Percentiles rank a stretch among this genome's conserved stretches.
These are phyloP conservation scores for Sporodiniella umbellata DNA, from an alignment of 371 early-diverging fungal genomes.

Conservation along the genomic window DNA sequence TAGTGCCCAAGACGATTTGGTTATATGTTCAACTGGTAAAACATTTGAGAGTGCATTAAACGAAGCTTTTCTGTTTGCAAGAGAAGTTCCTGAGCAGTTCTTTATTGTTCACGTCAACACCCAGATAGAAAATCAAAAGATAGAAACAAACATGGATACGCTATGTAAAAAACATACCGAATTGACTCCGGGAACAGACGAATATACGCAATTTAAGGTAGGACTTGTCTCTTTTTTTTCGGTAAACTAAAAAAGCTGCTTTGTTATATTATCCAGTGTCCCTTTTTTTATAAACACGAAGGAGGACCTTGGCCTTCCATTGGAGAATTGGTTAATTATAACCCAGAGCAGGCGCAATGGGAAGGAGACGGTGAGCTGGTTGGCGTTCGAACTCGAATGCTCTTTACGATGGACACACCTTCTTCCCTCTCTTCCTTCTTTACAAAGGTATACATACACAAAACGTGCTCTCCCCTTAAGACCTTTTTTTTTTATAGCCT, in stretches of 20 bases:
- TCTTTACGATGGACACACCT: conserved; percentile 22
- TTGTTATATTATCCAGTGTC: conserved; percentile 29
- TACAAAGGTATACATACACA: not conserved
- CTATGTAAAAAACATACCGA: conserved; percentile 33
- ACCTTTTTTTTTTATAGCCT: conserved; percentile 7
- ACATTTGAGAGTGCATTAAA: conserved; percentile 20
- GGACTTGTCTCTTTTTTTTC: not conserved
- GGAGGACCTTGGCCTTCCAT: conserved; percentile 25
- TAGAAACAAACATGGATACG: conserved; percentile 31
- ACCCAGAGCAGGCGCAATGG: conserved; percentile 47
- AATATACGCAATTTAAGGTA: conserved; percentile 28
- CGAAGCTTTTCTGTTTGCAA: conserved; percentile 21
- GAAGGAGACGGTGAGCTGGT: conserved; percentile 48
- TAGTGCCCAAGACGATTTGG: conserved; percentile 3
- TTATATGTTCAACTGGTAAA: conserved; percentile 6
- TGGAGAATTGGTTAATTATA: conserved; percentile 38
- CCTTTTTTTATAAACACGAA: conserved; percentile 28
- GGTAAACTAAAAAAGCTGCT: not conserved
- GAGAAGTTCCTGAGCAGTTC: conserved; percentile 22
- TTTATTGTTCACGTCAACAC: conserved; percentile 23
- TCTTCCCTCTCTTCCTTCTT: conserved; percentile 26
- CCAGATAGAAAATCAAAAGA: conserved; percentile 6
- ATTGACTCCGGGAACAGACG: conserved; percentile 26
- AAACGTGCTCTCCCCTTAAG: not conserved
- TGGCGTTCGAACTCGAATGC: conserved; percentile 34